Conservation (phyloP, 2,329 filamentous ascomycete genomes). For the Botrytis byssoidea region DNA sequence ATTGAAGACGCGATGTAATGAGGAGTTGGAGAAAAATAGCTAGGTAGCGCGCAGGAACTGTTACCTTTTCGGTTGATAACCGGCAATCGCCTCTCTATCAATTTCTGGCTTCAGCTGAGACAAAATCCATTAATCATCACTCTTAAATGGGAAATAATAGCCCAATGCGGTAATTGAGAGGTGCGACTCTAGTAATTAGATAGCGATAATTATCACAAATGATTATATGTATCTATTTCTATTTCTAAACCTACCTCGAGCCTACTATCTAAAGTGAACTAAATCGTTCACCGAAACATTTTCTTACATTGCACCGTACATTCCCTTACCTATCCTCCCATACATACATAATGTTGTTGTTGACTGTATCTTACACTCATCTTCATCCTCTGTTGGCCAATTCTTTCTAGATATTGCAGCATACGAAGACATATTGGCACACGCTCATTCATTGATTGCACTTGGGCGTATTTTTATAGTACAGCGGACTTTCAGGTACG, state of each 20-base stretch:
- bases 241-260: not conserved
- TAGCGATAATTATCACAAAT: not conserved
- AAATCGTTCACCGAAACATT: not conserved
- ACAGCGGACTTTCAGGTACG: not conserved
- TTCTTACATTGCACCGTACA: not conserved
- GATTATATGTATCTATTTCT: not conserved
- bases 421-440: not conserved
- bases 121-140: not conserved
- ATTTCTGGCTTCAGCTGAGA: not conserved
- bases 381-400: not conserved
- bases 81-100: slow-evolving; percentile 8
- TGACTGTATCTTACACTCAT: not conserved
- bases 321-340: not conserved
- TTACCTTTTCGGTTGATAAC: slow-evolving; percentile 7
- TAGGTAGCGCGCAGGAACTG: slow-evolving; percentile 4
- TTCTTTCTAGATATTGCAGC: not conserved
- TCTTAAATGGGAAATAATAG: not conserved
- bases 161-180: not conserved
- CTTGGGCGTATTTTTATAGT: not conserved
- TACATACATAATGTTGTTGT: no score
- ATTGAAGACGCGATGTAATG: slow-evolving; percentile 13
- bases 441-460: slow-evolving; percentile 3
- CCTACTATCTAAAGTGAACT: not conserved
- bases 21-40: slow-evolving; percentile 3
- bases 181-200: not conserved